Evolutionary conservation across 768 basidiomycete genomes (phyloP), one percentile per base, ranked within the genome.

Genomic region (Mycena indigotica): DNA sequence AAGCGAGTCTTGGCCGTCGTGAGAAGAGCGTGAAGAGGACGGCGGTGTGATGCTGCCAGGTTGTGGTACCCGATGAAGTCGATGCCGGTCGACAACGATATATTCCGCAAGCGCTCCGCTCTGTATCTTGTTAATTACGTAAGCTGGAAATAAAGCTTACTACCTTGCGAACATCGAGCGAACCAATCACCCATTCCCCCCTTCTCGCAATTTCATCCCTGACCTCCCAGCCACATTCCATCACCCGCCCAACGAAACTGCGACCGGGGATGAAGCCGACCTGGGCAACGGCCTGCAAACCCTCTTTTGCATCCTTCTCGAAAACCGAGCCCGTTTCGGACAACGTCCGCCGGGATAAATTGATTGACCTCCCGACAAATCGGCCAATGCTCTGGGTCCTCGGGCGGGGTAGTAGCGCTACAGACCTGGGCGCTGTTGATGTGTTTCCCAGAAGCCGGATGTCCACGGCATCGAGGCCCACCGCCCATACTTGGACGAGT

Each of bases 81-180:
- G 84, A 66, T 87, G 88, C 26, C 90, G 84, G 67, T 96, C 92
- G 23, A 88, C 81, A 24, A 91, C 77, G 58, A 96, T 83, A 74
- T 93, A 96, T 72, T 97, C 92, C n/a, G 91, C 81, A 21, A 96
- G 79, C 5, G 91, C 91, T 49, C 95, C 94, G 63, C 84, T 87
- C 91, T 94, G 62, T 21, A 32, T 12, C n/a, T 49, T 58, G 66
- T 55, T 23, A 62, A 19, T 21, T 21, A 50, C 15, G 17, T 13
- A 26, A 54, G 58, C 28, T 58, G 63, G 38, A 57, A 55, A 57
- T 5, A 57, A 52, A 52, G 45, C 50, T 61, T 38, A 67, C 83
- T 61, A 93, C 94, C 86, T 93, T 95, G 61, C 81, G 78, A 12
- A 89, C 78, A 66, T 94, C 89, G 68, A 89, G 69, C 60, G 95